phyloP scores from a whole-genome alignment of 2,329 filamentous ascomycete genomes.

The Ceratocystis cacaofunesta region DNA sequence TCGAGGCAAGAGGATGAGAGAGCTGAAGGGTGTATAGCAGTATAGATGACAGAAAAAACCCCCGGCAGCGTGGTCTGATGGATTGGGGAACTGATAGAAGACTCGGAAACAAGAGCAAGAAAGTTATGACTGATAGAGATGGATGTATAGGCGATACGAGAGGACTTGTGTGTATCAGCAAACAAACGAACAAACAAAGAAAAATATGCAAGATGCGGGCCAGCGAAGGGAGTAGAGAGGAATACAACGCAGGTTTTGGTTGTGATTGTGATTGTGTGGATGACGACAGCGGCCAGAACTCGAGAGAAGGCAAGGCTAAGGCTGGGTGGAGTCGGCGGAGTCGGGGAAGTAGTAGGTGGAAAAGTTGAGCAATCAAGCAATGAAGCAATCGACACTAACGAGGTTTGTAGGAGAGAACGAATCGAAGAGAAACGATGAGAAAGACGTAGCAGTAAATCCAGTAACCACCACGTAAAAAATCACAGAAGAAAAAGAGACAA shows the following conservation, averaged over 20 bases:
- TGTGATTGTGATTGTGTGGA: conserved; percentile 14
- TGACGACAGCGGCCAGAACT: conserved; percentile 17
- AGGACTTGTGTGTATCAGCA: background rate
- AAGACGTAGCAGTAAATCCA: conserved; percentile 14
- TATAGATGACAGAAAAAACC: background rate
- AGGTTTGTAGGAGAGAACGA: conserved; percentile 13
- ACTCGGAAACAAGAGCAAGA: too few species aligned
- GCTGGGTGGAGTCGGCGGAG: conserved; percentile 22
- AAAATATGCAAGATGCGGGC: background rate
- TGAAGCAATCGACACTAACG: conserved; percentile 15
- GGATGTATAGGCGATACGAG: background rate
- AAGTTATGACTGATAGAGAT: background rate
- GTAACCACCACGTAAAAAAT: conserved; percentile 13
- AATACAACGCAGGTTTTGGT: background rate
- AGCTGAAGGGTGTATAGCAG: background rate
- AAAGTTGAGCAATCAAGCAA: conserved; percentile 12
- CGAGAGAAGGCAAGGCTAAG: conserved; percentile 12
- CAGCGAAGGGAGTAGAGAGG: too few species aligned
- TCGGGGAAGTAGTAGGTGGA: background rate
- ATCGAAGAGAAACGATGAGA: conserved; percentile 9
- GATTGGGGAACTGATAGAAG: too few species aligned
- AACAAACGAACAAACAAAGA: background rate
- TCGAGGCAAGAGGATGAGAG: background rate
- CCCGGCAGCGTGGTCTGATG: too few species aligned
- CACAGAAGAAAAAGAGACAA: conserved; percentile 19